phyloP scores from a whole-genome alignment of 345 rosid genomes.

The Eucalyptus paniculata region DNA sequence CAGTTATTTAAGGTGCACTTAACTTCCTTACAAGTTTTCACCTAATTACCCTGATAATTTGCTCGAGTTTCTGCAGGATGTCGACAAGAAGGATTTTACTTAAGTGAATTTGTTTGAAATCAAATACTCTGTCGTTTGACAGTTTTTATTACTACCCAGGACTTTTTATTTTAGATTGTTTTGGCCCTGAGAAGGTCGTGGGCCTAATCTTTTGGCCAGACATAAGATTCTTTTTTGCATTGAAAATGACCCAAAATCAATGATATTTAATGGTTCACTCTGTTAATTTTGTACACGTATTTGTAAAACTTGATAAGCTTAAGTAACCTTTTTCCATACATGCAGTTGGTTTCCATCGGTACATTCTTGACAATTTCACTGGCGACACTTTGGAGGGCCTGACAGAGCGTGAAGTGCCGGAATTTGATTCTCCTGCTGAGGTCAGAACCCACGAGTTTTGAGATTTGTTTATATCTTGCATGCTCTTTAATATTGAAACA shows the following conservation, averaged over 20 bases:
- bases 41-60: neutral
- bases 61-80: neutral
- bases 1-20: neutral
- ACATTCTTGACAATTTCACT: slow-evolving; percentile 42
- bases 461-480: neutral
- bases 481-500: neutral
- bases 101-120: neutral
- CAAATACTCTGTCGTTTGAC: neutral
- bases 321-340: neutral
- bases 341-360: slow-evolving; percentile 82
- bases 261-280: neutral
- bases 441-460: slow-evolving; percentile 8
- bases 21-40: neutral
- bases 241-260: neutral
- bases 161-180: neutral
- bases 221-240: neutral
- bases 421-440: slow-evolving; percentile 87
- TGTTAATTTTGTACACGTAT: neutral
- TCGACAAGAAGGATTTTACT: neutral
- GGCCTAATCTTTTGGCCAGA: neutral
- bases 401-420: slow-evolving; percentile 45
- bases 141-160: neutral
- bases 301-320: neutral
- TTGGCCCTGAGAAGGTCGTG: neutral
- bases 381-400: slow-evolving; percentile 27